Evolutionary conservation across 352 stramenopile species (phyloP), one percentile per base, ranked within the genome.

Genomic region (Globisporangium cederbergense): DNA sequence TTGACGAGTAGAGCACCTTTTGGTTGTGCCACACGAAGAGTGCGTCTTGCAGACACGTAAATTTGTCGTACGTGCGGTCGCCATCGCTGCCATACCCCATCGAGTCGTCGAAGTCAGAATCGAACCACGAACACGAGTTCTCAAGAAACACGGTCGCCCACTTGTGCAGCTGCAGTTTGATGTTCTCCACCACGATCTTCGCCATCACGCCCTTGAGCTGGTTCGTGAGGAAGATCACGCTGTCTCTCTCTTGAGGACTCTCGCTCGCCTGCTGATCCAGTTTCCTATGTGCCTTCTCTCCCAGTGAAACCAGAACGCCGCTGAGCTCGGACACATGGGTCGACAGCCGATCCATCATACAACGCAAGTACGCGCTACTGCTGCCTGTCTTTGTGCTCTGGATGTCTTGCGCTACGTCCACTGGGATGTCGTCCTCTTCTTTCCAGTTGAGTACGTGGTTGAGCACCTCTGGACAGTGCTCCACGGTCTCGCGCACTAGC

Each of bases 361-460:
- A 59, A 16, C 65, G 55, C 38, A 87, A 64, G 32, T 78, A 87
- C 13, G 56, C 69, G 58, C 65, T 78, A 22, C 25, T 69, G 16
- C 47, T 47, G n/a, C 25, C 49, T 36, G 64, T 64, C 42, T 36
- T 56, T 45, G 62, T 30, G 63, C 75, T 64, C 51, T 60, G 46
- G 22, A 79, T 42, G 32, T 86, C 70, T 10, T 78, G 43, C 0
- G 76, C 71, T 14, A 90, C 61, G n/a, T 74, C 75, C 4, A 64
- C 59, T 1, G 83, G 83, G 3, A 91, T 71, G 38, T 91, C 81
- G 6, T 81, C 66, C 50, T 89, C 76, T 43, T 84, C 68, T 74
- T 89, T 89, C 84, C 84, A 93, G 22, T 89, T 75, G 43, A 93
- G 51, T 25, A 93, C 81, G 55, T 93, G 84, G 32, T 91, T 91